Percentiles rank a stretch among this genome's conserved stretches.
Conservation (phyloP, 768 basidiomycete genomes). For the Strobilomyces confusus region DNA sequence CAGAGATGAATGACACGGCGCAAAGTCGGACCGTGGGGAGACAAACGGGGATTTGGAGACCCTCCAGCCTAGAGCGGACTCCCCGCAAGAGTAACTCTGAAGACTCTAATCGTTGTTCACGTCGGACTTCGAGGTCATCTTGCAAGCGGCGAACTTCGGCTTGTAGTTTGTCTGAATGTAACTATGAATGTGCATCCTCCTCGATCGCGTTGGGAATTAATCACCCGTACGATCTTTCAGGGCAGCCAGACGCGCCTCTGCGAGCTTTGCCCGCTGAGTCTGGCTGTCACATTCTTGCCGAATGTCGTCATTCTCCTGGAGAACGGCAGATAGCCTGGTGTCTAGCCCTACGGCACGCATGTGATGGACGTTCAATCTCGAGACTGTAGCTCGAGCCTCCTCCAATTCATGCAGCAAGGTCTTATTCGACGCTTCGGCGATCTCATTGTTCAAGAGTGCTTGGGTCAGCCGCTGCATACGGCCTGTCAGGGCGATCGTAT, state of each 20-base stretch:
- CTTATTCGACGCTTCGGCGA: conserved; percentile 76
- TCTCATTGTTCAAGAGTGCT: conserved; percentile 76
- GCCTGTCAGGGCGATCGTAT: conserved; percentile 3
- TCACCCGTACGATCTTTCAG: conserved; percentile 66
- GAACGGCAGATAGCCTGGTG: conserved; percentile 54
- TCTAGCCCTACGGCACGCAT: conserved; percentile 72
- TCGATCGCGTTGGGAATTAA: conserved; percentile 5
- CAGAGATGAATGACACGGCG: conserved; percentile 16
- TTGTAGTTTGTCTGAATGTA: conserved; percentile 59
- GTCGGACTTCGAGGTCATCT: conserved; percentile 57
- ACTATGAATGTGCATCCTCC: conserved; percentile 2
- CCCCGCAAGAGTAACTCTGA: conserved; percentile 67
- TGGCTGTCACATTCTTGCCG: conserved; percentile 79
- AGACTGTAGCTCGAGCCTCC: conserved; percentile 63
- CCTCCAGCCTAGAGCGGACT: conserved; percentile 58
- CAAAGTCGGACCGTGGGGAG: neutral
- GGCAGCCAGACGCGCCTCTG: conserved; percentile 62
- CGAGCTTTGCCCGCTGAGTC: conserved; percentile 57
- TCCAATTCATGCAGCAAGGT: conserved; percentile 70
- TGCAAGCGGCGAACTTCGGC: conserved; percentile 61
- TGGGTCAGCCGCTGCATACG: conserved; percentile 64
- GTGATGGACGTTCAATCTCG: conserved; percentile 63
- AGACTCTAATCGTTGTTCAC: conserved; percentile 56
- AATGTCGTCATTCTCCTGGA: conserved; percentile 79
- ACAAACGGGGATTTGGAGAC: conserved; percentile 56